Percentiles rank a stretch among this genome's conserved stretches.
Conservation (phyloP, 2,329 filamentous ascomycete species). For the Apiospora kogelbergensis region DNA sequence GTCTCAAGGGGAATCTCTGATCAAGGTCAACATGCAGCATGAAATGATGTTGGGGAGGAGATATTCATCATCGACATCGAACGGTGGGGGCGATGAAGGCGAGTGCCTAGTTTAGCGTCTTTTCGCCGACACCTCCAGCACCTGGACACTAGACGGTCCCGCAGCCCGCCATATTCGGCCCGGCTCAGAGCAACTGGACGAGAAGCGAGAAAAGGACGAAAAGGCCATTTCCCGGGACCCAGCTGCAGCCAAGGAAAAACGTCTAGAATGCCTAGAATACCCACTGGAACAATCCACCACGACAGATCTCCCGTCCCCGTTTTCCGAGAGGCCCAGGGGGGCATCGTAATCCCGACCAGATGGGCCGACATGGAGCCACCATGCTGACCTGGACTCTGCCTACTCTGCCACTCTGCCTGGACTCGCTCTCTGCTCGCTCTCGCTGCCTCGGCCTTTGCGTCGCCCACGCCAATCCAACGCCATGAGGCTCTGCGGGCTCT, state of each 20-base stretch:
- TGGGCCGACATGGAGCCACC: slow-evolving; percentile 1
- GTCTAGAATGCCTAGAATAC: not conserved
- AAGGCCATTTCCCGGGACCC: not conserved
- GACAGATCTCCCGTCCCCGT: not conserved
- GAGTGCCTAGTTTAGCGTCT: not conserved
- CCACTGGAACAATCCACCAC: not conserved
- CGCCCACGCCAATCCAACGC: not conserved
- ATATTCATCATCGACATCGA: not conserved
- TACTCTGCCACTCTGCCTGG: not conserved
- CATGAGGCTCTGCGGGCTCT: slow-evolving; percentile 3
- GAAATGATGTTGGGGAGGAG: not conserved
- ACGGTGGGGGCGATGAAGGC: not conserved
- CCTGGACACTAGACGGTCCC: no score
- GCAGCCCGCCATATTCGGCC: not conserved
- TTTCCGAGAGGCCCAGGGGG: not conserved
- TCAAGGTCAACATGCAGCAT: not conserved
- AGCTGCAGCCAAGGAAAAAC: not conserved
- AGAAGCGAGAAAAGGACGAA: not conserved
- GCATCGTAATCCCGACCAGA: not conserved
- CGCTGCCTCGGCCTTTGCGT: not conserved
- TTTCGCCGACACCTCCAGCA: no score
- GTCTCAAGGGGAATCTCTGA: not conserved
- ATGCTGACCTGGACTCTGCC: no score
- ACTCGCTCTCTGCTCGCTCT: not conserved
- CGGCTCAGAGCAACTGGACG: not conserved